phyloP scores from a whole-genome alignment of 2,329 filamentous ascomycete genomes.

The Fusarium temperatum region DNA sequence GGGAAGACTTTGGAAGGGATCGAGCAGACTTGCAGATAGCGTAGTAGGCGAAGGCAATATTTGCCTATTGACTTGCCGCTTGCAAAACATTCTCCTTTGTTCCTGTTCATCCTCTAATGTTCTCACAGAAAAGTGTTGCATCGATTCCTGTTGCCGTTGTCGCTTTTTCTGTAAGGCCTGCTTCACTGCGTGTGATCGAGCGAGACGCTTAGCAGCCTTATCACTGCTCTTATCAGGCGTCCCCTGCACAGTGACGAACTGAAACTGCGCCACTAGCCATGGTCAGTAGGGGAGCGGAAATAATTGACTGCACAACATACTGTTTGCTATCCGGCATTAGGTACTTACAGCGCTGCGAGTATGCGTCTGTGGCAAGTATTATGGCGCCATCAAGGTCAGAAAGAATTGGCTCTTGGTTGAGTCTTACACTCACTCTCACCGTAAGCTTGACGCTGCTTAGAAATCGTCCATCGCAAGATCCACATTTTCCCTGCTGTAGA shows the following conservation, averaged over 20 bases:
- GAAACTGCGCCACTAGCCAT: slow-evolving; percentile 17
- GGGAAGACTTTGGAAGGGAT: slow-evolving; percentile 27
- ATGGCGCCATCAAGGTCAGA: background rate
- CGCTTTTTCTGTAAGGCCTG: slow-evolving; percentile 27
- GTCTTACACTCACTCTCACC: background rate
- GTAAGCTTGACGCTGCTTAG: background rate
- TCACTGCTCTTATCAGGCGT: background rate
- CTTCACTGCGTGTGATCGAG: slow-evolving; percentile 32
- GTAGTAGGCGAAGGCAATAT: background rate
- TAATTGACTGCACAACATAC: background rate
- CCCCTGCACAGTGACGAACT: slow-evolving; percentile 20
- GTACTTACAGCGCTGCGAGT: background rate
- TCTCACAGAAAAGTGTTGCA: slow-evolving; percentile 15
- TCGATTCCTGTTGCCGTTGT: background rate
- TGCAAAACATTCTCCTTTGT: rapidly evolving
- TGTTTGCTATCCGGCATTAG: rapidly evolving
- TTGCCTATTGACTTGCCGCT: too few species aligned
- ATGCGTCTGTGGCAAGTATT: background rate
- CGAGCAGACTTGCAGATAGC: background rate
- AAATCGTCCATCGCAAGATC: background rate
- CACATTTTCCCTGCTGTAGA: background rate
- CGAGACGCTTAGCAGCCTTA: slow-evolving; percentile 3
- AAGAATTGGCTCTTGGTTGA: background rate
- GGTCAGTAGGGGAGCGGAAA: background rate
- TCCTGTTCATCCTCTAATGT: background rate